phyloP scores from a whole-genome alignment of 2,329 filamentous ascomycete genomes.

The Neonectria neomacrospora region DNA sequence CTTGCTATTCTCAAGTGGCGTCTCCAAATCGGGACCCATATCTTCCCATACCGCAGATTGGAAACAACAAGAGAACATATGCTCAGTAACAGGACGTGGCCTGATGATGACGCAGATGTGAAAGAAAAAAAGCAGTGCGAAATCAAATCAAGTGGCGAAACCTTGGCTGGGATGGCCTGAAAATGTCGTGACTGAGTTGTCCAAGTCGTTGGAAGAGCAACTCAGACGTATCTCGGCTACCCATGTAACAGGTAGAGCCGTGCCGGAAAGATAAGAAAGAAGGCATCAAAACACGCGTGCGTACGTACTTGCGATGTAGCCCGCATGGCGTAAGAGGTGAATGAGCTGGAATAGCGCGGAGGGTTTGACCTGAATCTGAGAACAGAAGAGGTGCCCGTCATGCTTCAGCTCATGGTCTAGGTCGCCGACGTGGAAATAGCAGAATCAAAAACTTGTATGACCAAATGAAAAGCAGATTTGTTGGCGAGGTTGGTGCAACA shows the following conservation, averaged over 20 bases:
- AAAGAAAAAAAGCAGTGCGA: neutral
- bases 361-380: neutral
- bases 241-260: neutral
- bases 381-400: neutral
- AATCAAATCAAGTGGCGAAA: neutral
- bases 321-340: neutral
- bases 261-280: neutral
- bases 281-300: neutral
- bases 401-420: neutral
- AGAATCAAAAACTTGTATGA: neutral
- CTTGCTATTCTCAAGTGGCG: neutral
- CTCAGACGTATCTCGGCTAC: neutral
- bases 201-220: neutral
- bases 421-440: neutral
- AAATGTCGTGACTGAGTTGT: neutral
- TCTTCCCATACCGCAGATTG: neutral
- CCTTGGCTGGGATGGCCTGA: neutral
- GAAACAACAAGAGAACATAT: constrained; percentile 1
- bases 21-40: neutral
- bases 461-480: neutral
- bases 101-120: neutral
- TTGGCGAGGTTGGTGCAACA: neutral
- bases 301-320: neutral
- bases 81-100: neutral
- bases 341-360: neutral